Evolutionary conservation across 75 land plant genomes (phyloP), one percentile per base, ranked within the genome.

Genomic region (Selaginella moellendorffii): DNA sequence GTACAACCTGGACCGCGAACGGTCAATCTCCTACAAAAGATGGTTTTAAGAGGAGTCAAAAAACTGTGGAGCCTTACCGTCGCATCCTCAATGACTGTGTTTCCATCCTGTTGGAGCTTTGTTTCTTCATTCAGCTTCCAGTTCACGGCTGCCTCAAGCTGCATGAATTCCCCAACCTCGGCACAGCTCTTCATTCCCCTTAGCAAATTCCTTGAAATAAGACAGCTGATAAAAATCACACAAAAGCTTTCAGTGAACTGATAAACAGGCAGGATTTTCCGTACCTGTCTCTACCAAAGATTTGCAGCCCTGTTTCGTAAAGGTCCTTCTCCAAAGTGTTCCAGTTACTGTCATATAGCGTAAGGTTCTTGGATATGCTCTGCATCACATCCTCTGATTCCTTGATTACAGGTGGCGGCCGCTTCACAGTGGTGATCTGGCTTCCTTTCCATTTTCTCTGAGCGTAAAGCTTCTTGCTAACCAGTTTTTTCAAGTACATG

Each of bases 231-330:
- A 9, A 36, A 36, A 36, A 14, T 5, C 5, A 36, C 5, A 14
- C 14, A 36, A 36, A 36, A n/a, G n/a, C n/a, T n/a, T n/a, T n/a
- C n/a, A n/a, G n/a, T n/a, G n/a, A n/a, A n/a, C n/a, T n/a, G n/a
- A n/a, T n/a, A n/a, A n/a, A n/a, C n/a, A n/a, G n/a, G n/a, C n/a
- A n/a, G n/a, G n/a, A n/a, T n/a, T n/a, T n/a, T n/a, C n/a, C 59
- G 28, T 29, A 90, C 99, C 99, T 90, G 78, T 86, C 89, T 62
- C 68, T 75, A 27, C 99, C 99, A 80, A 90, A 95, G 8, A 95
- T 90, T 72, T 86, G 85, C 12, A 95, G 27, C 53, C 99, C 99
- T 66, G 90, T 95, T 29, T 83, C 90, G 64, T 80, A 86, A 24
- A 95, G 71, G 28, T 82, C 76, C 63, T 84, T 84, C 76, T 95